Percentiles rank a stretch among this genome's conserved stretches.
Conservation (phyloP, 1,284 basidiomycete species). For the Fomitopsis pinicola region DNA sequence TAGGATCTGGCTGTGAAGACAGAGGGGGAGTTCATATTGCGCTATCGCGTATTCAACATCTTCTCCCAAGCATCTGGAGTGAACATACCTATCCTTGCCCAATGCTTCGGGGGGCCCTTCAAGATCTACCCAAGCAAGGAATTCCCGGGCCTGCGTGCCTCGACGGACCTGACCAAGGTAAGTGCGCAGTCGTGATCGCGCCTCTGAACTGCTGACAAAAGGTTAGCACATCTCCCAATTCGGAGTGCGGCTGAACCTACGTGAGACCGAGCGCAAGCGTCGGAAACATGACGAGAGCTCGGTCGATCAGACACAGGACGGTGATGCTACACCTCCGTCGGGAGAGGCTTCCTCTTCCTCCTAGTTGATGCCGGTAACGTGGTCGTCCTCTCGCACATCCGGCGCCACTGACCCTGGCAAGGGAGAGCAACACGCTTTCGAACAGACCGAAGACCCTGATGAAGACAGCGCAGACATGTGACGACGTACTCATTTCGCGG, state of each 20-base stretch:
- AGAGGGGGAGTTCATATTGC: conserved; percentile 23
- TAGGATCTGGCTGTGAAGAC: conserved; percentile 25
- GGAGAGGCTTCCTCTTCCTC: neutral
- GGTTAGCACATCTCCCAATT: conserved; percentile 6
- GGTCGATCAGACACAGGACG: neutral
- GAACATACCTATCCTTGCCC: conserved; percentile 44
- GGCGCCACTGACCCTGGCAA: neutral
- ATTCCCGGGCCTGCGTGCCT: conserved; percentile 69
- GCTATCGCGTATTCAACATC: conserved; percentile 24
- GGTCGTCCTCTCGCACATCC: neutral
- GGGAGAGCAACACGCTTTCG: neutral
- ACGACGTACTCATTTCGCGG: neutral
- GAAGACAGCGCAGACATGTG: neutral
- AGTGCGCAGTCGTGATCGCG: conserved; percentile 3
- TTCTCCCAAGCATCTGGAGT: conserved; percentile 17
- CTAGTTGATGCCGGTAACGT: neutral
- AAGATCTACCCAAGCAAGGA: conserved; percentile 77
- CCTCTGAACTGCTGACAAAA: conserved; percentile 1
- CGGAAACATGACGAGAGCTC: neutral
- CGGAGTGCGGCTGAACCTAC: conserved; percentile 8
- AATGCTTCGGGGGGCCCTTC: conserved; percentile 62
- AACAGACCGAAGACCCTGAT: neutral
- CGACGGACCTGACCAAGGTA: conserved; percentile 75
- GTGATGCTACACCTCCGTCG: neutral
- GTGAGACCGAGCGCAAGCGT: conserved; percentile 12